Base-by-base conservation (phyloP, 176 grass and related monocot species). In the Pontederia crassipes region DNA sequence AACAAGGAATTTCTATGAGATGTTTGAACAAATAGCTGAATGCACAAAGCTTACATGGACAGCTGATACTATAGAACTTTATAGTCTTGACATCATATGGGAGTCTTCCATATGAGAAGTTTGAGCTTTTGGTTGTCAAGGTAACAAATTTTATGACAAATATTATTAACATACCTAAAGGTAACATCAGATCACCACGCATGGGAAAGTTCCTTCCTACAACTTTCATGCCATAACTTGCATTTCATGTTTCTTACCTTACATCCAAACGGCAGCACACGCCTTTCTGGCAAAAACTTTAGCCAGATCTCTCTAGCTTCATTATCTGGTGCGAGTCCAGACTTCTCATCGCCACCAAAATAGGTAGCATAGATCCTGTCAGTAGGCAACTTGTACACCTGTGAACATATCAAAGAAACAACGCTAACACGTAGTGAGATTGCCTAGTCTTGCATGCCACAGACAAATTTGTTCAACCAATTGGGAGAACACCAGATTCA, bases 351-450 rank as follows among this genome's bases (percentile, higher is more conserved):
- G 48, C 93, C 93, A 63, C 93, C 93, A 79, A 95, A 95, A 67
- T 95, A 95, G 54, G 89, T 95, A 9, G 84, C 84, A 58, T 95
- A 95, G 47, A 95, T 83, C 76, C 87, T 89, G 59, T 98, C 87
- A 28, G 79, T 81, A 11, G 93, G 93, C 57, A 92, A 74, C 76
- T 85, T 86, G 73, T 98, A 98, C 9, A 89, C 87, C 93, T 98
- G 75, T 46, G 62, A 58, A 74, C 3, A 56, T 54, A 74, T 57
- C 20, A 63, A 80, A 78, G 15, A 77, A 48, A 24, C 73, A 63
- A 48, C 49, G 1, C 20, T 24, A 70, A 57, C 54, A 64, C 32
- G 15, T 13, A 40, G 35, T 12, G 4, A 40, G 32, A 1, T 40
- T 40, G 32, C 32, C 32, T 40, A 40, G 32, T 40, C 32, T 40